Base-by-base conservation (phyloP, 306 rosid species). In the Prunus salicina region DNA sequence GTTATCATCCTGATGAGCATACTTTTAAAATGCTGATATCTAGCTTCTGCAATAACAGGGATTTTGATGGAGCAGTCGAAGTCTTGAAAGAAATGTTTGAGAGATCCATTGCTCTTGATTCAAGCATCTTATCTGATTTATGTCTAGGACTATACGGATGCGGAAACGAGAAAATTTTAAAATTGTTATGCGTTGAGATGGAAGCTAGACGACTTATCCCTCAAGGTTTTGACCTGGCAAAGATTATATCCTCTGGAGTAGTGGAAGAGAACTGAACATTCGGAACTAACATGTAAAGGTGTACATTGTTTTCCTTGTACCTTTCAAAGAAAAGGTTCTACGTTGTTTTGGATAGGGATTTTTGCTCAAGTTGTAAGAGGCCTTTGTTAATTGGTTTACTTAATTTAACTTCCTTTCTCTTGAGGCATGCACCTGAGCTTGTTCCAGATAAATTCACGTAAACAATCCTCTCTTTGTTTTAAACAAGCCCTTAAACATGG, bases 1-100 rank as follows among this genome's bases (percentile, higher is more conserved):
- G 91, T 47, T 90, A 66, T 78, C 85, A 46, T 80, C 97, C 93
- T 2, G 75, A 89, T 75, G 86, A 74, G 65, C 73, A 76, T 22
- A 89, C 91, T 78, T 87, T 88, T 18, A 67, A 70, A 71, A 84
- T 86, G 88, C 50, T 90, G 82, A 52, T 89, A 38, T 82, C 90
- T 34, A 56, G 89, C 8, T 91, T 91, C 69, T 85, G 93, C 82
- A 70, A 63, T 66, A 87, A 85, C 62, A 84, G 86, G 62, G 98
- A 94, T 80, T 91, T 83, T 70, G 94, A 90, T 71, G 96, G 96
- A 73, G 96, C 93, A 67, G 83, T 84, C 32, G 80, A 88, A 76
- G 77, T 87, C 25, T 74, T 91, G 88, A 81, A 77, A 78, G 96
- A 90, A 82, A 89, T 91, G 97, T 63, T 85, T 73, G 78, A 79